Percentiles rank a stretch among this genome's conserved stretches.
phyloP scores from a whole-genome alignment of 2,329 filamentous ascomycete genomes.

The Aspergillus spinulosporus region DNA sequence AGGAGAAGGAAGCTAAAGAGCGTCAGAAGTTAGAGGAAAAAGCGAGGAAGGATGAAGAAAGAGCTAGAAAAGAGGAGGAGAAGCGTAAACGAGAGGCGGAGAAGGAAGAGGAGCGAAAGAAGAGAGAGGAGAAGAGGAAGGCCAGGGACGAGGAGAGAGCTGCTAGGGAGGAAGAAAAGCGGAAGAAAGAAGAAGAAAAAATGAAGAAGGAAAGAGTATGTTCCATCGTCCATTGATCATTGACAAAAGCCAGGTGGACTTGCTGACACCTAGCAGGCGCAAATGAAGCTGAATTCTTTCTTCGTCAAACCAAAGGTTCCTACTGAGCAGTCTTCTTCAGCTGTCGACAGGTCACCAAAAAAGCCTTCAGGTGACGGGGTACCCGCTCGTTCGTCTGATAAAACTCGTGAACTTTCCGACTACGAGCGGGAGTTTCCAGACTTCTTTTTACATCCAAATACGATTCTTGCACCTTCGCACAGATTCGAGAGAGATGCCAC shows the following conservation, averaged over 20 bases:
- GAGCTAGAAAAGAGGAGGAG: slow-evolving; percentile 48
- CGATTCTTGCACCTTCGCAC: slow-evolving; percentile 63
- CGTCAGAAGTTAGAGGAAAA: slow-evolving; percentile 25
- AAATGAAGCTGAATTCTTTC: slow-evolving; percentile 54
- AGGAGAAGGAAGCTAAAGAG: slow-evolving; percentile 31
- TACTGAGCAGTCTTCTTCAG: slow-evolving; percentile 24
- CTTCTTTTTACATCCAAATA: slow-evolving; percentile 75
- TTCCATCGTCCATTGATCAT: slow-evolving; percentile 21
- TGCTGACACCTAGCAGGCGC: slow-evolving; percentile 38
- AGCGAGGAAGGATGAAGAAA: slow-evolving; percentile 22
- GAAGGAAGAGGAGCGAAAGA: slow-evolving; percentile 47
- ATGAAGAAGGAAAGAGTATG: slow-evolving; percentile 47
- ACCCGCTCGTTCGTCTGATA: slow-evolving; percentile 20
- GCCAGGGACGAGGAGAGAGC: slow-evolving; percentile 47
- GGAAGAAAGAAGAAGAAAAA: slow-evolving; percentile 50
- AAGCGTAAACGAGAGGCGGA: slow-evolving; percentile 48
- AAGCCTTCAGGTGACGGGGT: slow-evolving; percentile 20
- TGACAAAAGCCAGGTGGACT: neutral
- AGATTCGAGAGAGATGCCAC: slow-evolving; percentile 60
- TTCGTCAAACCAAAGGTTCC: slow-evolving; percentile 46
- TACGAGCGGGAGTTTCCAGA: slow-evolving; percentile 75
- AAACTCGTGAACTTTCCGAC: slow-evolving; percentile 44
- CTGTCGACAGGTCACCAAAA: slow-evolving; percentile 32
- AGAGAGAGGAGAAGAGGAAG: slow-evolving; percentile 44
- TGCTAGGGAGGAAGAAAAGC: slow-evolving; percentile 44